Percentiles rank a stretch among this genome's conserved stretches.
Conservation (phyloP, 106 monocot genomes). For the Cymbidium sinense region DNA sequence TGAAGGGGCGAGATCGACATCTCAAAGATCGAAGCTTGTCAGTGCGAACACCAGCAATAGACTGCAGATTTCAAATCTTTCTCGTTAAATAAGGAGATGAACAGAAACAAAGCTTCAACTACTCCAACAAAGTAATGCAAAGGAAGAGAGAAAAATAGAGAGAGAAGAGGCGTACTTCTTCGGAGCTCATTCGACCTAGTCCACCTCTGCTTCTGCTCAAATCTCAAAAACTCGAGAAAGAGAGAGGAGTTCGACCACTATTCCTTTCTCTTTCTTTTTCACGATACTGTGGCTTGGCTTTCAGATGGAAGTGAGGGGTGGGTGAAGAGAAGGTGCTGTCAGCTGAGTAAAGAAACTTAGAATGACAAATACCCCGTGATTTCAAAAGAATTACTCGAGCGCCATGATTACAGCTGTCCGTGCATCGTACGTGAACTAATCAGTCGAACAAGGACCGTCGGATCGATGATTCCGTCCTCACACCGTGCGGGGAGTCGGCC, state of each 20-base stretch:
- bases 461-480: not conserved
- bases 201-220: not conserved
- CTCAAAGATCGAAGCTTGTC: not conserved
- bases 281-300: no score
- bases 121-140: not conserved
- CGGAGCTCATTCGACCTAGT: not conserved
- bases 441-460: not conserved
- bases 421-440: not conserved
- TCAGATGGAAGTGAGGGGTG: not conserved
- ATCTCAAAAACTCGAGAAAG: not conserved
- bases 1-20: not conserved
- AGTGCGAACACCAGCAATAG: not conserved
- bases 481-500: no score
- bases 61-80: not conserved
- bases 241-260: not conserved
- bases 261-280: no score
- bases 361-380: not conserved
- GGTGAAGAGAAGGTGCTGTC: not conserved
- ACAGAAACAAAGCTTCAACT: not conserved
- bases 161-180: not conserved
- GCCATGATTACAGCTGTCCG: not conserved
- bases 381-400: not conserved
- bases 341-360: not conserved
- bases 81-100: not conserved
- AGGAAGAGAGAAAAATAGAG: not conserved